Evolutionary conservation across 2,329 filamentous ascomycete genomes (phyloP), one percentile per base, ranked within the genome.

Genomic region (Pseudogymnoascus pannorum): DNA sequence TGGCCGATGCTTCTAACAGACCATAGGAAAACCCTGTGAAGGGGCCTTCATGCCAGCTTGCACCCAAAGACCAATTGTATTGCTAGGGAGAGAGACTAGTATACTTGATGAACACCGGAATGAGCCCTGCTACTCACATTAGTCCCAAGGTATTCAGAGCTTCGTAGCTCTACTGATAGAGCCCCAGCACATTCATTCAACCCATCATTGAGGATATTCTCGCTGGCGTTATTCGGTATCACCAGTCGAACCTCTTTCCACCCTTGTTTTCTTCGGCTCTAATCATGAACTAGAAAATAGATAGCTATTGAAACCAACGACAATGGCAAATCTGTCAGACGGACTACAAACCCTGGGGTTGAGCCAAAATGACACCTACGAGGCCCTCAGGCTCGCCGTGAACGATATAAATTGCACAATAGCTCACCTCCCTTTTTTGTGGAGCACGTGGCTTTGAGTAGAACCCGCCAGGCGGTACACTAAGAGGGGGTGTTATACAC

Each of bases 1-100:
- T 92, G 0, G 83, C 91, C 0, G 87, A 92, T 71, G 87, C 75
- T 5, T 38, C 59, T 0, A 54, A 64, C 33, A 48, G 40, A 5
- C 66, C 68, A 1, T 44, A 65, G 58, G 66, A 65, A 18, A 69
- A 67, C 29, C 63, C 70, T 16, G 60, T 71, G 8, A 67, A 64
- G 1, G 44, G 65, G 6, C 35, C 16, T 11, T 24, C 31, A 58
- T 35, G 2, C 26, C n/a, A 31, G 48, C 48, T 7, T 16, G n/a
- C n/a, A 54, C 24, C 1, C 18, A 9, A 12, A 26, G 16, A 5
- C n/a, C n/a, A 12, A 22, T 9, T 18, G 11, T n/a, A 2, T 9
- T 1, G 16, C 26, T 31, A 5, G 9, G n/a, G 14, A 12, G 16
- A 31, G 26, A 2, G n/a, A 54, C 48, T 26, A 18, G 26, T 20